phyloP scores from a whole-genome alignment of 1,139 yeast genomes.

The Geotrichum carabidarum region DNA sequence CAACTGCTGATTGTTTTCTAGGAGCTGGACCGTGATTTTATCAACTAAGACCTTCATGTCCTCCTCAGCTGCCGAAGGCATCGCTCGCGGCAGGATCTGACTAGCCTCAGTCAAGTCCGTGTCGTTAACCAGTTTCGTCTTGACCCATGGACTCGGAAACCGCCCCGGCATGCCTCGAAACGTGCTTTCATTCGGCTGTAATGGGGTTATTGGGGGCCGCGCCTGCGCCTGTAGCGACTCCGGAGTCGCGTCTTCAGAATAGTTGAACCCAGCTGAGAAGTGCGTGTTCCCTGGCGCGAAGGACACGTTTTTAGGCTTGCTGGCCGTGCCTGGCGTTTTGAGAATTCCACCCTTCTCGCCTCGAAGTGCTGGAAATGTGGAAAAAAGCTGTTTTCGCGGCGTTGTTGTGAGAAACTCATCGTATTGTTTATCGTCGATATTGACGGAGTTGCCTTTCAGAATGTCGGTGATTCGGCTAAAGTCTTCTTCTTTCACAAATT shows the following conservation, averaged over 20 bases:
- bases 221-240: not conserved
- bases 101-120: too few relatives aligned
- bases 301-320: slow-evolving; percentile 12
- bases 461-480: slow-evolving; percentile 16
- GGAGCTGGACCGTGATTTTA: slow-evolving; percentile 4
- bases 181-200: slow-evolving; percentile 15
- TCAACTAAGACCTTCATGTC: slow-evolving; percentile 6
- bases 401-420: not conserved
- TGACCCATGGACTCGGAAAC: slow-evolving; percentile 11
- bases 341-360: slow-evolving; percentile 3
- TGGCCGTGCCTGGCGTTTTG: slow-evolving; percentile 13
- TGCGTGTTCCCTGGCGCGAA: slow-evolving; percentile 13
- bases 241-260: not conserved
- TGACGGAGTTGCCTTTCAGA: slow-evolving; percentile 5
- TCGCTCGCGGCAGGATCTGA: not conserved
- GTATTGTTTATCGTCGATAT: not conserved
- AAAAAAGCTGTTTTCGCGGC: slow-evolving; percentile 2
- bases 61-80: not conserved
- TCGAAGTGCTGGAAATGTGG: not conserved
- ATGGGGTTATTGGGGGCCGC: slow-evolving; percentile 8
- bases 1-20: slow-evolving; percentile 14
- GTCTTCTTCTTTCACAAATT: slow-evolving; percentile 13
- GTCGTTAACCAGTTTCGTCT: not conserved
- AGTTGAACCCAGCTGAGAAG: not conserved
- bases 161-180: slow-evolving; percentile 16